phyloP scores from a whole-genome alignment of 371 early-diverging fungal species.

The Parasitella parasitica region DNA sequence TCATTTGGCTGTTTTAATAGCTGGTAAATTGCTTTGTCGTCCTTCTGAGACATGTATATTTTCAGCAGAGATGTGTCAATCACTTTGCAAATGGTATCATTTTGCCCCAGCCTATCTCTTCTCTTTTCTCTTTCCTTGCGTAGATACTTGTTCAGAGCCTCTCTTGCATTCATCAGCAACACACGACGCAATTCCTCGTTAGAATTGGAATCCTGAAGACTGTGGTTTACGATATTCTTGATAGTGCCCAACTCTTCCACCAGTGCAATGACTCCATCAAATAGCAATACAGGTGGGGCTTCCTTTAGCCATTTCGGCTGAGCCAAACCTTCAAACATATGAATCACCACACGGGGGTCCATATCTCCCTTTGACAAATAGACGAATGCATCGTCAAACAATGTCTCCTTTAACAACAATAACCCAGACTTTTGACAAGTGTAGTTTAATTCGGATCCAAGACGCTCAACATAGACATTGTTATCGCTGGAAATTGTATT shows the following conservation, averaged over 20 bases:
- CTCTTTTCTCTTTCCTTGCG: constrained; percentile 38
- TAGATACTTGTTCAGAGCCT: constrained; percentile 51
- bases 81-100: constrained; percentile 45
- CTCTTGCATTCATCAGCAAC: constrained; percentile 61
- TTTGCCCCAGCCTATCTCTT: constrained; percentile 25
- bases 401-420: constrained; percentile 59
- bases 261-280: constrained; percentile 45
- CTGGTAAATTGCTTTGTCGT: constrained; percentile 38
- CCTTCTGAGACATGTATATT: constrained; percentile 52
- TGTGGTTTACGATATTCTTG: constrained; percentile 49
- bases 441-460: constrained; percentile 53
- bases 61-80: constrained; percentile 70
- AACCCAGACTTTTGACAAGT: constrained; percentile 73
- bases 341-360: constrained; percentile 63
- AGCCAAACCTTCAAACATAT: constrained; percentile 58
- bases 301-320: constrained; percentile 29
- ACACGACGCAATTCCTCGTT: constrained; percentile 38
- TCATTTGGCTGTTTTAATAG: constrained; percentile 57
- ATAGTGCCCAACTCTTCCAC: constrained; percentile 44
- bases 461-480: constrained; percentile 43
- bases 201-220: background rate
- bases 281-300: constrained; percentile 33
- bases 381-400: constrained; percentile 70
- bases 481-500: constrained; percentile 45
- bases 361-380: constrained; percentile 64